Percentiles rank a stretch among this genome's conserved stretches.
phyloP scores from a whole-genome alignment of 805 yeast species.

The Cyberlindnera mycetangii region DNA sequence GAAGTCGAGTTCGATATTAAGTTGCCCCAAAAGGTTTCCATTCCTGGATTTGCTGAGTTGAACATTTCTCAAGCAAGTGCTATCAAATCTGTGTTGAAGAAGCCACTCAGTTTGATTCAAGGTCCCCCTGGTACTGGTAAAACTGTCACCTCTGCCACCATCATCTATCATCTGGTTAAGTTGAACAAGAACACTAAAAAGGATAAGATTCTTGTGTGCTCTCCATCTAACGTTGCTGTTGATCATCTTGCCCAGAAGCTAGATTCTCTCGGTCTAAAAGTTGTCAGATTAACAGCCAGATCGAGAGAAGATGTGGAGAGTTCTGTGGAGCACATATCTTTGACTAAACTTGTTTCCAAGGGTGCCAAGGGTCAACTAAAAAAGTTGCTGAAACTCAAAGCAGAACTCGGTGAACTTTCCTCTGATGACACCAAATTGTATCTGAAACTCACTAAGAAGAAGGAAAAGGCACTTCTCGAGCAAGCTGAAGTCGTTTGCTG shows the following conservation, averaged over 20 bases:
- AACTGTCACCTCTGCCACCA: constrained; percentile 89
- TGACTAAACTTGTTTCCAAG: constrained; percentile 49
- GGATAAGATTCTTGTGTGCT: constrained; percentile 78
- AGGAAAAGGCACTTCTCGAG: constrained; percentile 49
- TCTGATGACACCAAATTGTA: constrained; percentile 47
- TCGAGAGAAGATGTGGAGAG: constrained; percentile 79
- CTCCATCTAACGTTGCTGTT: constrained; percentile 94
- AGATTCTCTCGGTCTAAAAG: constrained; percentile 66
- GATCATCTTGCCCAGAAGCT: constrained; percentile 83
- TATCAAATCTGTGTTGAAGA: constrained; percentile 60
- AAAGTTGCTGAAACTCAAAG: constrained; percentile 54
- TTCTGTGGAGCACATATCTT: constrained; percentile 52
- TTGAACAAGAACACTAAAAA: constrained; percentile 42
- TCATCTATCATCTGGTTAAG: constrained; percentile 70
- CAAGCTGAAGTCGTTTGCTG: constrained; percentile 79
- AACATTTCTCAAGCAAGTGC: constrained; percentile 82
- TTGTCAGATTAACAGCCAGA: constrained; percentile 73
- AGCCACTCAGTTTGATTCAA: constrained; percentile 80
- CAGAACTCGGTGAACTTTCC: constrained; percentile 68
- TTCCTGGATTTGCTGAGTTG: constrained; percentile 64
- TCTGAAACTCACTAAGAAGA: constrained; percentile 37
- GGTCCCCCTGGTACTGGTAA: constrained; percentile 98
- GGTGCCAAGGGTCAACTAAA: constrained; percentile 54
- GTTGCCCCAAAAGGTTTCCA: constrained; percentile 60
- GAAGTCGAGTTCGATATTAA: constrained; percentile 57